phyloP scores from a whole-genome alignment of 179 eudicot species.

The Silene vulgaris region DNA sequence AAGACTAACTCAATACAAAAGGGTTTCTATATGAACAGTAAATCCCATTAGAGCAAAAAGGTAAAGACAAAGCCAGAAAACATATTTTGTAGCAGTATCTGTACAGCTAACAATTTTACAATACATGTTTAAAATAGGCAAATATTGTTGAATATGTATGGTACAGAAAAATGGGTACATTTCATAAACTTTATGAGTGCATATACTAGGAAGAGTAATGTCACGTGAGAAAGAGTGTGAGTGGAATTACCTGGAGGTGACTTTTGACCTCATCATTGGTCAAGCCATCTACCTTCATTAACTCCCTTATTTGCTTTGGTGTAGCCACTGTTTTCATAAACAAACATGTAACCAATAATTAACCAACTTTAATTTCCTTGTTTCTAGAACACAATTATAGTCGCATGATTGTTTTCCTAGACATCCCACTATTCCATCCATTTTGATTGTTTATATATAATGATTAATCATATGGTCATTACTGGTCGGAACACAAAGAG shows the following conservation, averaged over 20 bases:
- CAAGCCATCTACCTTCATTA: constrained; percentile 53
- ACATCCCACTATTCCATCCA: not conserved
- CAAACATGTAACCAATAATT: constrained; percentile 17
- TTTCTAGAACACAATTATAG: constrained; percentile 23
- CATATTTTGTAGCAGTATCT: constrained; percentile 22
- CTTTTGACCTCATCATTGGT: constrained; percentile 59
- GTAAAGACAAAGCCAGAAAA: constrained; percentile 20
- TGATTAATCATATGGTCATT: too few relatives aligned
- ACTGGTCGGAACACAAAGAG: too few relatives aligned
- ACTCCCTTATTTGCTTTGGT: constrained; percentile 50
- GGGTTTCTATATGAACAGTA: not conserved
- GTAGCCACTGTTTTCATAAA: constrained; percentile 39
- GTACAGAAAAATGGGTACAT: constrained; percentile 12
- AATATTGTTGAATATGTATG: constrained; percentile 6
- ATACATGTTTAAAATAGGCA: constrained; percentile 12
- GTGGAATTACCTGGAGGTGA: constrained; percentile 41
- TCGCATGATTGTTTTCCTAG: constrained; percentile 10
- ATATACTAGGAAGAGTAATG: constrained; percentile 22
- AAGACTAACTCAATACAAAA: not conserved
- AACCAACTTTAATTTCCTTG: not conserved
- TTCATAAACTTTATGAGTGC: constrained; percentile 24
- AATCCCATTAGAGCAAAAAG: constrained; percentile 17
- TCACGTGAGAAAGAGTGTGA: constrained; percentile 24
- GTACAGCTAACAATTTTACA: too few relatives aligned
- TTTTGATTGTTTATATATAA: too few relatives aligned